Percentiles rank a stretch among this genome's conserved stretches.
Conservation (phyloP, 2,329 filamentous ascomycete species). For the Cordyceps farinosa region DNA sequence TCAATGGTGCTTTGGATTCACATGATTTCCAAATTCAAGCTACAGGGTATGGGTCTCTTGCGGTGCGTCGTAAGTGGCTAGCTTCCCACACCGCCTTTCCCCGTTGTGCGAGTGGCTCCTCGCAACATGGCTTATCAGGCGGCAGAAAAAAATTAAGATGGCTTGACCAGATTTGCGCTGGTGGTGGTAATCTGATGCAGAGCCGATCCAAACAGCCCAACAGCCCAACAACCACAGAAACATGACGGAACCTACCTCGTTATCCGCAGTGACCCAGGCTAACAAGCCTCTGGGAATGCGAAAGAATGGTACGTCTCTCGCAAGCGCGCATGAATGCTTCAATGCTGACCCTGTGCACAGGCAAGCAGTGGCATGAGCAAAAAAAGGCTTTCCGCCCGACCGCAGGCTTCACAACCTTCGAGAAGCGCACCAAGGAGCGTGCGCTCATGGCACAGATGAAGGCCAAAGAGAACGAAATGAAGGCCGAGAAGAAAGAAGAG, state of each 20-base stretch:
- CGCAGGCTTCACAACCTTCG: constrained; percentile 73
- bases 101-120: not conserved
- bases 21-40: not conserved
- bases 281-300: constrained; percentile 18
- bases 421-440: constrained; percentile 69
- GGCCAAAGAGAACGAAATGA: constrained; percentile 91
- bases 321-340: not conserved
- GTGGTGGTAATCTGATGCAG: not conserved
- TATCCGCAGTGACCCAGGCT: not conserved
- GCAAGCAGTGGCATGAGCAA: constrained; percentile 88
- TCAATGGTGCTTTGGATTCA: not conserved
- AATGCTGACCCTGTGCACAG: constrained; percentile 42
- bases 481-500: constrained; percentile 89
- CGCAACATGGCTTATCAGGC: not conserved
- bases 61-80: not conserved
- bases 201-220: not conserved
- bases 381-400: constrained; percentile 84
- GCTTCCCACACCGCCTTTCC: constrained; percentile 8
- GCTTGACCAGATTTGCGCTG: constrained; percentile 4
- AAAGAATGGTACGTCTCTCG: constrained; percentile 10
- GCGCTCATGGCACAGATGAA: constrained; percentile 73
- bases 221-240: not conserved
- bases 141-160: constrained; percentile 3
- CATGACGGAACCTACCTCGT: not conserved
- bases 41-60: not conserved